These are phyloP conservation scores for Obba rivulosa DNA, from an alignment of 768 basidiomycete species.

Conservation along the genomic window DNA sequence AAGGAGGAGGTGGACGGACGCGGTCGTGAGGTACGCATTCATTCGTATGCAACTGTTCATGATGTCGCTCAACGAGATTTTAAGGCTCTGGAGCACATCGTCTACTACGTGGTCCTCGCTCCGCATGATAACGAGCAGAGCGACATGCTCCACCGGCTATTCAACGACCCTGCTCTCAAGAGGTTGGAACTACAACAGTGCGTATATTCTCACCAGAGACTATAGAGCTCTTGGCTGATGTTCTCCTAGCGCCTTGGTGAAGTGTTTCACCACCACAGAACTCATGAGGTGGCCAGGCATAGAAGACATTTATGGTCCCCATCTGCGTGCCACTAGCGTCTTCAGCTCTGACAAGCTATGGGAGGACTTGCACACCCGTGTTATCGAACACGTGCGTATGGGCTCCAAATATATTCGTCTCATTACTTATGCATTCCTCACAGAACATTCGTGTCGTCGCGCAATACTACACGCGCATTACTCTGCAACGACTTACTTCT, in stretches of 20 bases:
- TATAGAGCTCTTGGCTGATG: not conserved
- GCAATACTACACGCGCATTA: constrained; percentile 92
- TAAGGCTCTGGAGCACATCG: constrained; percentile 90
- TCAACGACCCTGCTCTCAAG: constrained; percentile 66
- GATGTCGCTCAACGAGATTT: constrained; percentile 3
- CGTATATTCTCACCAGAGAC: constrained; percentile 14
- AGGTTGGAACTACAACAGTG: constrained; percentile 86
- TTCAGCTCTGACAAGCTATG: constrained; percentile 78
- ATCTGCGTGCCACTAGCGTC: constrained; percentile 73
- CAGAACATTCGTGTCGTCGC: constrained; percentile 96
- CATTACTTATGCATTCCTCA: not conserved
- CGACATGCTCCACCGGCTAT: constrained; percentile 90
- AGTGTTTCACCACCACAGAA: constrained; percentile 89
- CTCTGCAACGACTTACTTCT: constrained; percentile 71
- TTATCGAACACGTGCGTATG: constrained; percentile 87
- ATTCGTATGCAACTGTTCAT: not conserved
- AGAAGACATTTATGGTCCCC: constrained; percentile 79
- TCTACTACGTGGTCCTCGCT: constrained; percentile 90
- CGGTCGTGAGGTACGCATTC: constrained; percentile 52
- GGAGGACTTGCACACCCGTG: constrained; percentile 93
- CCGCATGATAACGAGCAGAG: constrained; percentile 96
- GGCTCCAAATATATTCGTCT: too few species aligned
- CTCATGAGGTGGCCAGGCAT: constrained; percentile 98
- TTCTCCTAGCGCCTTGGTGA: constrained; percentile 72
- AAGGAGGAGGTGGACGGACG: constrained; percentile 75